Percentiles rank a stretch among this genome's conserved stretches.
These are phyloP conservation scores for Trichoderma aggressivum DNA, from an alignment of 2,329 filamentous ascomycete species.

Conservation along the genomic window DNA sequence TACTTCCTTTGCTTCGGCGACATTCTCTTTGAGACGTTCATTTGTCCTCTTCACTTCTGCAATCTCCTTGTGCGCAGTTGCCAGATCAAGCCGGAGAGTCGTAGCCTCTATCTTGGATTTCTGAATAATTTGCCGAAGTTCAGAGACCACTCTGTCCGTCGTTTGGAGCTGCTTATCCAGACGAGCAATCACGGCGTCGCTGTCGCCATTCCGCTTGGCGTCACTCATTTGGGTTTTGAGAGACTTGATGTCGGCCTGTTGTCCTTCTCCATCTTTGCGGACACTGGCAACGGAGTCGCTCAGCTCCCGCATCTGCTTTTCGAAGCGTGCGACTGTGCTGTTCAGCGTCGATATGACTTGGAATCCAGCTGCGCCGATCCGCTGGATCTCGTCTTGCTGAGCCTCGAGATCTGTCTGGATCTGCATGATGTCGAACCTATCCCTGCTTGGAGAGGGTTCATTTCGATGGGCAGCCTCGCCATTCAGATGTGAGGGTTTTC, in stretches of 20 bases:
- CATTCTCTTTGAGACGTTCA: conserved; percentile 24
- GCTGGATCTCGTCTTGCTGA: conserved; percentile 36
- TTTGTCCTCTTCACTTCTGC: conserved; percentile 25
- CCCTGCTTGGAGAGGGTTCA: neutral
- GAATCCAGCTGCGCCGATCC: conserved; percentile 36
- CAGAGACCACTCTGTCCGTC: conserved; percentile 22
- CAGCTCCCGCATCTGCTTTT: conserved; percentile 34
- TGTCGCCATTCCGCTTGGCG: conserved; percentile 17
- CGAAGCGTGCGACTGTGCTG: conserved; percentile 33
- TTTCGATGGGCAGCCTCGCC: neutral
- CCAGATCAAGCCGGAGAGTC: conserved; percentile 25
- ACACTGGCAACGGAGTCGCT: conserved; percentile 29
- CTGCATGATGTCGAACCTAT: conserved; percentile 25
- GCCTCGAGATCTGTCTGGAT: conserved; percentile 34
- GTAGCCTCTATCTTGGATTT: conserved; percentile 21
- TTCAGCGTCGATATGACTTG: conserved; percentile 38
- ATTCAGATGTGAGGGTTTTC: neutral
- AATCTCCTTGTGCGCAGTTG: conserved; percentile 26
- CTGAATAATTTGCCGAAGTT: conserved; percentile 23
- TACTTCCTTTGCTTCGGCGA: conserved; percentile 25
- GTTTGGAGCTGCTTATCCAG: conserved; percentile 27
- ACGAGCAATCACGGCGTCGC: conserved; percentile 19
- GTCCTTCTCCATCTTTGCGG: conserved; percentile 24
- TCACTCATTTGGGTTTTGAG: conserved; percentile 28
- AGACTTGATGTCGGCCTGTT: conserved; percentile 27